Conservation (phyloP, 148 eudicot genomes). For the Cornus florida region DNA sequence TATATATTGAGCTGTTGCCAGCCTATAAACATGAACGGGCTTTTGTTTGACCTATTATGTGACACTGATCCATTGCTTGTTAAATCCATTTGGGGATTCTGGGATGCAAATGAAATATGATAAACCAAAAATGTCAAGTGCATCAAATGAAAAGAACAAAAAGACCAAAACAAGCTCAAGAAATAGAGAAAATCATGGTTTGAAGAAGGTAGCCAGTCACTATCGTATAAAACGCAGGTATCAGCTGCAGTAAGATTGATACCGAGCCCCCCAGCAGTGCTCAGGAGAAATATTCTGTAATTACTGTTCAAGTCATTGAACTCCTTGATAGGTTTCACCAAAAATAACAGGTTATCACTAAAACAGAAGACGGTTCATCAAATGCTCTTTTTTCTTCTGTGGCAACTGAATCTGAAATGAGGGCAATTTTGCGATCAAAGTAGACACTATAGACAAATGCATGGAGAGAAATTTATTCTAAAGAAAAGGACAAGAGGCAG, state of each 20-base stretch:
- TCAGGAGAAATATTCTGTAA: slow-evolving; percentile 58
- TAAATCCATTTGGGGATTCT: slow-evolving; percentile 99
- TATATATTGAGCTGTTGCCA: slow-evolving; percentile 91
- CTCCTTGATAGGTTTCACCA: slow-evolving; percentile 62
- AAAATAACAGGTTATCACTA: neutral
- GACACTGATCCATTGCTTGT: slow-evolving; percentile 99
- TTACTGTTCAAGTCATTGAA: slow-evolving; percentile 73
- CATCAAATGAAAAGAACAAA: neutral
- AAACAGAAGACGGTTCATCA: neutral
- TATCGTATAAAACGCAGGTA: slow-evolving; percentile 96
- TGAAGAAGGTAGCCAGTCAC: slow-evolving; percentile 81
- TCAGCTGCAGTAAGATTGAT: slow-evolving; percentile 98
- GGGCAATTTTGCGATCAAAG: neutral
- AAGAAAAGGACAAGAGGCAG: neutral
- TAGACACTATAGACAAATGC: neutral
- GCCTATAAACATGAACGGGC: slow-evolving; percentile 98
- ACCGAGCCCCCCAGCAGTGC: slow-evolving; percentile 99
- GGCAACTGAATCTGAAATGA: neutral
- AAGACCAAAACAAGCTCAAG: neutral
- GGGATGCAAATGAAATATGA: slow-evolving; percentile 26
- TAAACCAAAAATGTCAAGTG: neutral
- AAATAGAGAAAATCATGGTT: neutral
- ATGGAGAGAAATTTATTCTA: neutral
- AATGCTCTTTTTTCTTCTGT: neutral
- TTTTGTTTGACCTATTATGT: slow-evolving; percentile 96